These are phyloP conservation scores for Colletotrichum gloeosporioides DNA, from an alignment of 2,329 filamentous ascomycete species.

Conservation along the genomic window DNA sequence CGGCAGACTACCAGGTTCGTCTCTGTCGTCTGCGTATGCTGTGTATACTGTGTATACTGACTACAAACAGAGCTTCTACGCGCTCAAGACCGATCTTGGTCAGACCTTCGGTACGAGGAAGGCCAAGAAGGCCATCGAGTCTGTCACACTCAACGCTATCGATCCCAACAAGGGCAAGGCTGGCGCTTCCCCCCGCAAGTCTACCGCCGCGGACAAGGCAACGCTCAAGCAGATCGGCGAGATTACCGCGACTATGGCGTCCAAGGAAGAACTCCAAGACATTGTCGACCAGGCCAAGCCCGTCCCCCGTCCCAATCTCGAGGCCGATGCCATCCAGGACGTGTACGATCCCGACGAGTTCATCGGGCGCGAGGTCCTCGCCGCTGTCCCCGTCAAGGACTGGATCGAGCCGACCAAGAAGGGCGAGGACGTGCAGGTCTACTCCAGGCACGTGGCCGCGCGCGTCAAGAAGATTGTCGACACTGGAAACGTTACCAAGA, in stretches of 20 bases:
- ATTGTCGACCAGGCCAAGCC: conserved; percentile 73
- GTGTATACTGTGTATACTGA: not conserved
- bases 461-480: conserved; percentile 56
- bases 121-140: conserved; percentile 77
- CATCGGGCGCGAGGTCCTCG: conserved; percentile 71
- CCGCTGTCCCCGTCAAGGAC: conserved; percentile 71
- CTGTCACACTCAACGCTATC: conserved; percentile 75
- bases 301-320: conserved; percentile 72
- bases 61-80: conserved; percentile 55
- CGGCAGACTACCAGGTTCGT: conserved; percentile 23
- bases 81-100: conserved; percentile 72
- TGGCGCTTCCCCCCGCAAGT: conserved; percentile 45
- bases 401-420: conserved; percentile 74
- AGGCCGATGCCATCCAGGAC: conserved; percentile 71
- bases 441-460: conserved; percentile 69
- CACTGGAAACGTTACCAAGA: conserved; percentile 52
- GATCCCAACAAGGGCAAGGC: conserved; percentile 40
- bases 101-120: conserved; percentile 86
- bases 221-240: conserved; percentile 69
- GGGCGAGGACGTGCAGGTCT: conserved; percentile 60
- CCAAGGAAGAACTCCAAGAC: conserved; percentile 68
- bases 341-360: conserved; percentile 74
- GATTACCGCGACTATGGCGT: conserved; percentile 69
- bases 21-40: not conserved
- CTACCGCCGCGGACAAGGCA: conserved; percentile 60